phyloP scores from a whole-genome alignment of 495 filamentous ascomycete species.

The Xylaria acuta region DNA sequence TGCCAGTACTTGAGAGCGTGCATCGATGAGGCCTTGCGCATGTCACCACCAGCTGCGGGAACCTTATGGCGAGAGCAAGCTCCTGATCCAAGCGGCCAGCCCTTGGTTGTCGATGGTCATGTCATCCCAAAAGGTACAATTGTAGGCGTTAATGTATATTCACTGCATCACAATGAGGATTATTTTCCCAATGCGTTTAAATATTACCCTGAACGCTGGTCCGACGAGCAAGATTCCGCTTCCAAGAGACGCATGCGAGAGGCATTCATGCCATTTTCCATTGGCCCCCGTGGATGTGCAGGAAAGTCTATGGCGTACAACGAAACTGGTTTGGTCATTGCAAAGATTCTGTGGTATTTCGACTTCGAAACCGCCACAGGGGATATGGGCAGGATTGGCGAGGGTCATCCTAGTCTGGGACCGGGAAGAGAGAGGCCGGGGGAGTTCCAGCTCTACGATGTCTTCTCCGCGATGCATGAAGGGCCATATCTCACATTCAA shows the following conservation, averaged over 20 bases:
- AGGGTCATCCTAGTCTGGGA: no score
- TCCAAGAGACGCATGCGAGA: conserved; percentile 7
- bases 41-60: conserved; percentile 58
- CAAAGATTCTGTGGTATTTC: neutral
- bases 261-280: conserved; percentile 9
- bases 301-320: conserved; percentile 13
- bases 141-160: conserved; percentile 59
- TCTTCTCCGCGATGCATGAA: no score
- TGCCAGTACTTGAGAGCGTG: conserved; percentile 52
- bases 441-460: no score
- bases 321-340: conserved; percentile 1
- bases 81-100: conserved; percentile 45
- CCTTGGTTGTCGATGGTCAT: conserved; percentile 58
- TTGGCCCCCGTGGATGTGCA: conserved; percentile 1
- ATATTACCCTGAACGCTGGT: conserved; percentile 9
- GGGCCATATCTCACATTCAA: no score
- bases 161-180: conserved; percentile 59
- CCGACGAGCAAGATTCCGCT: neutral
- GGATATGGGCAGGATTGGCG: neutral
- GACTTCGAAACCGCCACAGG: no score
- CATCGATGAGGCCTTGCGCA: conserved; percentile 33
- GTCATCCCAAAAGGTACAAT: conserved; percentile 56
- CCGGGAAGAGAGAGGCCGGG: no score
- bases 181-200: conserved; percentile 4
- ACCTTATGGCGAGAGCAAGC: conserved; percentile 50